Evolutionary conservation across 2,329 filamentous ascomycete genomes (phyloP).

Genomic region (Tolypocladium tundrense): DNA sequence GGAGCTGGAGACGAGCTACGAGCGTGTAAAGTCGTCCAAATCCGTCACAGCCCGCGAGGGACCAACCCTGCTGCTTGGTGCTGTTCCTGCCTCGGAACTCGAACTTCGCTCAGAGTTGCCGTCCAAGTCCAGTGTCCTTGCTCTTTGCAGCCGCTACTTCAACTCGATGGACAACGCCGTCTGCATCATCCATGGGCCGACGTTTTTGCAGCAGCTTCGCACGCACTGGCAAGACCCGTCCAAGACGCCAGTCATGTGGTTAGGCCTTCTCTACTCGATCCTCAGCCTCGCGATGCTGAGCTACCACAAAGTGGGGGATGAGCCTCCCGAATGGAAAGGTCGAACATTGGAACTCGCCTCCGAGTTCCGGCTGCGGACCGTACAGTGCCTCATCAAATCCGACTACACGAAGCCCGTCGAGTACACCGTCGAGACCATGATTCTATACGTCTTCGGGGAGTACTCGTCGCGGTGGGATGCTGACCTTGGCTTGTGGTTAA

Average conservation of each 20-base stretch:
- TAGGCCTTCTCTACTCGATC: conserved; percentile 67
- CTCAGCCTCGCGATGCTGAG: conserved; percentile 70
- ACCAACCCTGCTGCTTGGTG: conserved; percentile 70
- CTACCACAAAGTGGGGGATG: conserved; percentile 69
- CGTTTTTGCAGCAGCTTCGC: conserved; percentile 65
- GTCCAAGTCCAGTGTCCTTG: conserved; percentile 70
- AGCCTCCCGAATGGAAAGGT: conserved; percentile 69
- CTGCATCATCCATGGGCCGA: conserved; percentile 71
- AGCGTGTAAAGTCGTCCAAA: conserved; percentile 62
- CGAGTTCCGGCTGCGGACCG: conserved; percentile 61
- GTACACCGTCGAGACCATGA: conserved; percentile 68
- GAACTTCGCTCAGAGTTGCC: conserved; percentile 77
- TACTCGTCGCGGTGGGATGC: conserved; percentile 64
- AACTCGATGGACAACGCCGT: conserved; percentile 66
- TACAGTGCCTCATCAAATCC: conserved; percentile 65
- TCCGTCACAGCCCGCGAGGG: conserved; percentile 49
- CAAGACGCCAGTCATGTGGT: conserved; percentile 66
- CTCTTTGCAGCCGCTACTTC: conserved; percentile 82
- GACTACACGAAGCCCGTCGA: conserved; percentile 69
- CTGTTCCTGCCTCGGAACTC: conserved; percentile 57
- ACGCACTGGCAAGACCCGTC: conserved; percentile 61
- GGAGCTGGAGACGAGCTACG: conserved; percentile 73
- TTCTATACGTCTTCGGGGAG: conserved; percentile 68
- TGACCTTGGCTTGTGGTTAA: conserved; percentile 55
- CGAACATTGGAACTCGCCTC: conserved; percentile 47